Conservation (phyloP, 352 stramenopile species). For the Aphanomyces stellatus region DNA sequence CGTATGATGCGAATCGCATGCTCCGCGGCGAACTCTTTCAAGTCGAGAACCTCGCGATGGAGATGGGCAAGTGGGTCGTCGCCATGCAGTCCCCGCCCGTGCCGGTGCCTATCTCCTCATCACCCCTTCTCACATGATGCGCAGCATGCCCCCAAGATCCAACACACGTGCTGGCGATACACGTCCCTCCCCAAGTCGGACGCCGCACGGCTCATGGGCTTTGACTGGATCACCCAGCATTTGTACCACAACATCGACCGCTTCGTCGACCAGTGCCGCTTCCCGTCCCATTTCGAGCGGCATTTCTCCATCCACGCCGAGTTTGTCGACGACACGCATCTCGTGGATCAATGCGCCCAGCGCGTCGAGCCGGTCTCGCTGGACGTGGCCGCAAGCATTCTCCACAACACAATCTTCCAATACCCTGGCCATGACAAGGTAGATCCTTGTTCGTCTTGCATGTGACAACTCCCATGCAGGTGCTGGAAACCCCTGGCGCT, state of each 20-base stretch:
- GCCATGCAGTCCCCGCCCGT: background rate
- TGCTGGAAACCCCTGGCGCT: background rate
- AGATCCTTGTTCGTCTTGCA: background rate
- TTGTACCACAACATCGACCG: constrained; percentile 2
- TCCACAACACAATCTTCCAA: background rate
- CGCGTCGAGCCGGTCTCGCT: constrained; percentile 1
- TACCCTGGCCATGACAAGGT: background rate
- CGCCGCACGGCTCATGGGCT: background rate
- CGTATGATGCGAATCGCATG: background rate
- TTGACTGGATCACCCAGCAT: constrained; percentile 16
- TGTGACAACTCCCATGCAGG: background rate
- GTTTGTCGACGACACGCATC: background rate
- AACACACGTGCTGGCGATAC: background rate
- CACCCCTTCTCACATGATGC: background rate
- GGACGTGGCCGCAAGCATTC: background rate
- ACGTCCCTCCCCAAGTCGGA: constrained; percentile 8
- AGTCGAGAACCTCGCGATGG: background rate
- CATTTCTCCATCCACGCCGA: background rate
- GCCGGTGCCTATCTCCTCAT: background rate
- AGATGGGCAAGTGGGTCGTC: background rate
- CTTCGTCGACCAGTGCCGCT: background rate
- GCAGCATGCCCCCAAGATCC: background rate
- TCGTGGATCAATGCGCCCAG: background rate
- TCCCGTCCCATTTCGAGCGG: background rate
- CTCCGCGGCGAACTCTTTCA: background rate